phyloP scores from a whole-genome alignment of 2,329 filamentous ascomycete species.

The Alternaria ventricosa region DNA sequence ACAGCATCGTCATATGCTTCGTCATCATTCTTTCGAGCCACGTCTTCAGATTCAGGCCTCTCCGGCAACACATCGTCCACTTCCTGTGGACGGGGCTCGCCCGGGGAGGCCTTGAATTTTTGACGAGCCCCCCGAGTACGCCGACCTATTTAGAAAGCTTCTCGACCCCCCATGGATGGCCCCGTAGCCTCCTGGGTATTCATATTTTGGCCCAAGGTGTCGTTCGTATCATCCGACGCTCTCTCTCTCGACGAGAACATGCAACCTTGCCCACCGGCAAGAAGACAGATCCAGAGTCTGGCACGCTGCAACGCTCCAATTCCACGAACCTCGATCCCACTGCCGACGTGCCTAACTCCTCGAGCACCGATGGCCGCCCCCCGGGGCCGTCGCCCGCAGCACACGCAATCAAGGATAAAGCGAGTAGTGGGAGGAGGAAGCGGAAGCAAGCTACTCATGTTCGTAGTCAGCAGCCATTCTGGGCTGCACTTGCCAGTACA shows the following conservation, averaged over 20 bases:
- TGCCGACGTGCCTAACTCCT: conserved; percentile 55
- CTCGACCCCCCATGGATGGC: conserved; percentile 65
- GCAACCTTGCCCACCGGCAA: conserved; percentile 46
- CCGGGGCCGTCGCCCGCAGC: conserved; percentile 59
- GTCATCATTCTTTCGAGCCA: conserved; percentile 66
- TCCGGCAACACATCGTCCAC: conserved; percentile 51
- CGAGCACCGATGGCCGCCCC: conserved; percentile 57
- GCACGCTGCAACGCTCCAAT: conserved; percentile 43
- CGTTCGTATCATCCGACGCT: conserved; percentile 69
- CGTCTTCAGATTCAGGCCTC: conserved; percentile 61
- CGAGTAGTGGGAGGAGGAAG: conserved; percentile 79
- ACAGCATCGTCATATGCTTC: conserved; percentile 74
- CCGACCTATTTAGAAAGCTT: conserved; percentile 45
- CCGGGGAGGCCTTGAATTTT: conserved; percentile 50
- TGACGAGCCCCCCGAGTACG: conserved; percentile 47
- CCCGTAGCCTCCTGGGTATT: conserved; percentile 72
- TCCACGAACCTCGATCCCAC: conserved; percentile 52
- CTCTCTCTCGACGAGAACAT: conserved; percentile 47
- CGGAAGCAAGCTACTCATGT: conserved; percentile 91
- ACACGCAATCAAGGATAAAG: conserved; percentile 63
- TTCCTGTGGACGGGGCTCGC: conserved; percentile 49
- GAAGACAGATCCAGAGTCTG: conserved; percentile 67
- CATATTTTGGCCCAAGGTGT: conserved; percentile 78
- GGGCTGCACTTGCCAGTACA: conserved; percentile 92
- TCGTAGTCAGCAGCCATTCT: conserved; percentile 87